These are phyloP conservation scores for Phaeoacremonium minimum DNA, from an alignment of 2,329 filamentous ascomycete species.

Conservation along the genomic window DNA sequence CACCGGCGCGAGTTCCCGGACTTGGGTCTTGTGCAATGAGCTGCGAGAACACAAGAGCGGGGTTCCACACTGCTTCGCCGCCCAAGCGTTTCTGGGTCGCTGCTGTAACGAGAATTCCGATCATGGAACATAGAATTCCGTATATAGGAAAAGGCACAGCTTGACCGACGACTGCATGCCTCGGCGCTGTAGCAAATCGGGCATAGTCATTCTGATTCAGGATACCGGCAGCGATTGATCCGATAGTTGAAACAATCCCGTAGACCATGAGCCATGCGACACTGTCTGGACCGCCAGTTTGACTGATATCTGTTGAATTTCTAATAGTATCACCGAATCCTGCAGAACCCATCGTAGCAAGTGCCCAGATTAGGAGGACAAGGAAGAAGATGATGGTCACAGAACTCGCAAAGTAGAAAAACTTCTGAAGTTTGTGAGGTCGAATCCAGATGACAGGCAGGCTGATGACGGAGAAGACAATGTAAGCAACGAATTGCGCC, in stretches of 20 bases:
- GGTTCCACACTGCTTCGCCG: constrained; percentile 30
- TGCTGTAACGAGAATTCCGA: constrained; percentile 34
- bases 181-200: constrained; percentile 23
- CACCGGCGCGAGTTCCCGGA: constrained; percentile 26
- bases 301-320: constrained; percentile 13
- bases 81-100: constrained; percentile 30
- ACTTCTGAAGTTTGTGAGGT: constrained; percentile 34
- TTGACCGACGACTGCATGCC: constrained; percentile 28
- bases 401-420: constrained; percentile 34
- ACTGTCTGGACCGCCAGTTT: constrained; percentile 21
- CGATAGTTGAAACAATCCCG: constrained; percentile 29
- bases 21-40: constrained; percentile 22
- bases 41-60: constrained; percentile 25
- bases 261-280: constrained; percentile 30
- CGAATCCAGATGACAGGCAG: constrained; percentile 38
- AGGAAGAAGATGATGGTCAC: constrained; percentile 35
- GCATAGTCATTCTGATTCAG: constrained; percentile 34
- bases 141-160: constrained; percentile 28
- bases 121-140: constrained; percentile 26
- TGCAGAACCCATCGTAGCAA: constrained; percentile 33
- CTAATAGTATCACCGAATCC: constrained; percentile 31
- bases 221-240: constrained; percentile 31
- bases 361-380: constrained; percentile 36
- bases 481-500: constrained; percentile 35
- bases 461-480: constrained; percentile 37